Conservation (phyloP, 306 rosid genomes). For the Canavalia gladiata region DNA sequence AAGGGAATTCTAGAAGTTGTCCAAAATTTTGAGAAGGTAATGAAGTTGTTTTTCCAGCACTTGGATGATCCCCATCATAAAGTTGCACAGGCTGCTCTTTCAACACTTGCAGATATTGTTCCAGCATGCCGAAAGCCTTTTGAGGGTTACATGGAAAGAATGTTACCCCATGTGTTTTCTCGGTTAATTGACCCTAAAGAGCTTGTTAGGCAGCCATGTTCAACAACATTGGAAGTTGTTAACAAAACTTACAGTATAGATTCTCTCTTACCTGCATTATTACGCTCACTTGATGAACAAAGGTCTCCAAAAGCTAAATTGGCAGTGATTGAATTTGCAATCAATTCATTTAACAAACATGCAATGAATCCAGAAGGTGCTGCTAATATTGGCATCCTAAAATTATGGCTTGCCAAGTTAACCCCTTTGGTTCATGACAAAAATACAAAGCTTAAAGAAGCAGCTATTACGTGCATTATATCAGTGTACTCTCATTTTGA, state of each 20-base stretch:
- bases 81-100: constrained; percentile 99
- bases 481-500: constrained; percentile 96
- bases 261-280: constrained; percentile 96
- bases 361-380: constrained; percentile 87
- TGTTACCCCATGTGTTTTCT: constrained; percentile 95
- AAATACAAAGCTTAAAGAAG: constrained; percentile 92
- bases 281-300: constrained; percentile 98
- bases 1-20: constrained; percentile 91
- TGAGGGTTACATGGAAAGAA: constrained; percentile 98
- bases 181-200: constrained; percentile 98
- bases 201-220: constrained; percentile 90
- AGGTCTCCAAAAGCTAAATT: constrained; percentile 98
- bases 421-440: constrained; percentile 91
- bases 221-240: constrained; percentile 90
- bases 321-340: constrained; percentile 95
- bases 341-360: constrained; percentile 90
- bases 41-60: constrained; percentile 99
- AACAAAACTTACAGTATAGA: constrained; percentile 85
- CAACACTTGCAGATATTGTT: constrained; percentile 92
- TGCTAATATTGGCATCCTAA: constrained; percentile 88
- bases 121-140: constrained; percentile 95
- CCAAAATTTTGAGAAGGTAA: constrained; percentile 96
- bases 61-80: constrained; percentile 99
- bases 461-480: constrained; percentile 94
- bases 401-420: constrained; percentile 95